Evolutionary conservation across 345 rosid genomes (phyloP).

Genomic region (Nephelium lappaceum): DNA sequence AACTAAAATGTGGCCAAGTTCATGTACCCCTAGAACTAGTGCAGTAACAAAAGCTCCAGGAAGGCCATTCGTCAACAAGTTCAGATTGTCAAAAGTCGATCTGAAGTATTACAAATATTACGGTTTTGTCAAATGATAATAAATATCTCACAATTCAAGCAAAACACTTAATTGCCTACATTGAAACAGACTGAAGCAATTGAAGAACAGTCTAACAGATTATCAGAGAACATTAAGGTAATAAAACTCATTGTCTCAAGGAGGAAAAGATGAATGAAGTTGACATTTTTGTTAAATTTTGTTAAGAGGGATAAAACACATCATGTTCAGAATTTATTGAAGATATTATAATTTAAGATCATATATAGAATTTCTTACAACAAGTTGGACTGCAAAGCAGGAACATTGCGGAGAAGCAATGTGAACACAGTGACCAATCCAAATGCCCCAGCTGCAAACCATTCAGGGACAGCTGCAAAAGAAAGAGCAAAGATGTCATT

Average conservation of each 20-base stretch:
- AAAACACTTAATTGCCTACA: not conserved
- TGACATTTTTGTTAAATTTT: not conserved
- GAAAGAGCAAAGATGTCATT: not conserved
- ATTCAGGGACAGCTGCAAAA: conserved; percentile 88
- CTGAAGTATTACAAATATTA: conserved; percentile 43
- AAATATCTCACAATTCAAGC: not conserved
- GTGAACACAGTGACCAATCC: conserved; percentile 83
- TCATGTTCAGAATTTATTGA: not conserved
- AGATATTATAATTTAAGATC: not conserved
- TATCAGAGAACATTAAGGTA: not conserved
- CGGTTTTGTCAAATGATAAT: conserved; percentile 1
- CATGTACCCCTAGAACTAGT: conserved; percentile 78
- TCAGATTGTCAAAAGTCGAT: conserved; percentile 75
- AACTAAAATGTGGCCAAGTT: conserved; percentile 71
- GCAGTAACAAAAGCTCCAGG: conserved; percentile 90
- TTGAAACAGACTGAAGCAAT: not conserved
- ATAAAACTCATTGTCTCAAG: conserved; percentile 15
- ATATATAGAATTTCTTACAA: conserved; percentile 49
- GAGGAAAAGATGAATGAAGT: not conserved
- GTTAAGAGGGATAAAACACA: not conserved
- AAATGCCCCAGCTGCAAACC: conserved; percentile 97
- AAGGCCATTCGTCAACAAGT: conserved; percentile 69
- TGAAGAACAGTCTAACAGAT: not conserved
- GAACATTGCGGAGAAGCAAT: conserved; percentile 87
- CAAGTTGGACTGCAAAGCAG: conserved; percentile 80